Evolutionary conservation across 352 stramenopile species (phyloP), one percentile per base, ranked within the genome.

Genomic region (Phytophthora hybrid): DNA sequence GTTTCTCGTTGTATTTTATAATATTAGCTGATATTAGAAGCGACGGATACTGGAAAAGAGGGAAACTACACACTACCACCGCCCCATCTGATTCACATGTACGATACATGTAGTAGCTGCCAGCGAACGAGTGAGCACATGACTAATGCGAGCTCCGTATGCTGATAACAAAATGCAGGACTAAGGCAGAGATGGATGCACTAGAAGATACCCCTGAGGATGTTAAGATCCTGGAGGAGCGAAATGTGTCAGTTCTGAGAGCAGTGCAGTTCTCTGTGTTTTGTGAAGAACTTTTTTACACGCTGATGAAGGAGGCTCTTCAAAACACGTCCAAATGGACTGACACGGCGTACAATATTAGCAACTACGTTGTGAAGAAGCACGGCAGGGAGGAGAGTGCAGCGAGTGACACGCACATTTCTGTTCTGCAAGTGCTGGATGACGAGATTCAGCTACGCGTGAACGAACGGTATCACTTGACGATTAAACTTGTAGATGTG

Each of bases 221-320:
- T n/a, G 32, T 84, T 0, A 86, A 89, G 61, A 71, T 80, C 7
- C 63, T 95, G 23, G 77, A 94, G 4, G 85, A 90, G 37, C 85
- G 86, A 32, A 97, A 97, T 47, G 64, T 77, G 26, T 88, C 82
- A 6, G 74, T 95, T 64, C 66, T 97, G 5, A 89, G 90, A 68
- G 87, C 86, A 0, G 87, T 97, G 11, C 90, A 95, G 77, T 95
- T 95, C 61, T 95, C 90, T 2, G 84, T 97, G 1, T 97, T 95
- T 57, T 95, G 87, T 44, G 88, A 95, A 79, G 90, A 97, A 67
- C 69, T 93, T 0, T 97, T 97, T 69, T 85, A 94, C 66, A 93
- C 78, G 8, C 51, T 94, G 32, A 95, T 97, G 90, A 84, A 91
- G 60, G 90, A 95, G 58, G 88, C 88, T 11, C 71, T 95, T 51